A percentile compares a stretch with the other conserved stretches of the same genome.
These are phyloP conservation scores for Diospyros kaki DNA, from an alignment of 148 eudicot species.

Conservation along the genomic window DNA sequence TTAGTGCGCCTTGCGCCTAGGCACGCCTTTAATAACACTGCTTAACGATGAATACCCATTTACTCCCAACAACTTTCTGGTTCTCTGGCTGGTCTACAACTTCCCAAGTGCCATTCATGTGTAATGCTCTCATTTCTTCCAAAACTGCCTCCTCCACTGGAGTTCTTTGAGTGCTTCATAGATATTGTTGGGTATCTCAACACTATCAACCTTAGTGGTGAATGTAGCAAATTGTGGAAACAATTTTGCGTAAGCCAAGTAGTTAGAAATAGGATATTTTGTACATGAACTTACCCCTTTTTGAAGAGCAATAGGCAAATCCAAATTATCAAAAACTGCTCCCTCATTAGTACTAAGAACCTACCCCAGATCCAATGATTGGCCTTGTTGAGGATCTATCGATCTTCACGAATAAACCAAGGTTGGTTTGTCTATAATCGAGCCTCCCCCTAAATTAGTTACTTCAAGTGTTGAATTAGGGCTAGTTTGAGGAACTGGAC, in stretches of 20 bases:
- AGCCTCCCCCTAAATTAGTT: too few relatives aligned
- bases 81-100: background rate
- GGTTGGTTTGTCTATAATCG: too few relatives aligned
- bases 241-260: background rate
- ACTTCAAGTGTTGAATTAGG: too few relatives aligned
- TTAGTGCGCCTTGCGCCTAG: too few relatives aligned
- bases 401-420: too few relatives aligned
- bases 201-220: background rate
- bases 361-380: too few relatives aligned
- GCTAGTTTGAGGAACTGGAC: too few relatives aligned
- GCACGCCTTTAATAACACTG: too few relatives aligned
- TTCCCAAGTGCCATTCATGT: background rate
- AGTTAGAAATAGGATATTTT: background rate
- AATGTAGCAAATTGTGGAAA: background rate
- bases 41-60: conserved; percentile 5
- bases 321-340: background rate
- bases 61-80: background rate
- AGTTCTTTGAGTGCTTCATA: background rate
- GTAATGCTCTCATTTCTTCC: background rate
- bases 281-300: background rate
- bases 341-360: too few relatives aligned
- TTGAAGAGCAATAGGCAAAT: background rate
- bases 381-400: too few relatives aligned
- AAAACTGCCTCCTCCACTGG: background rate
- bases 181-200: background rate